Conservation (phyloP, 2,329 filamentous ascomycete genomes). For the Epichloe elymi region DNA sequence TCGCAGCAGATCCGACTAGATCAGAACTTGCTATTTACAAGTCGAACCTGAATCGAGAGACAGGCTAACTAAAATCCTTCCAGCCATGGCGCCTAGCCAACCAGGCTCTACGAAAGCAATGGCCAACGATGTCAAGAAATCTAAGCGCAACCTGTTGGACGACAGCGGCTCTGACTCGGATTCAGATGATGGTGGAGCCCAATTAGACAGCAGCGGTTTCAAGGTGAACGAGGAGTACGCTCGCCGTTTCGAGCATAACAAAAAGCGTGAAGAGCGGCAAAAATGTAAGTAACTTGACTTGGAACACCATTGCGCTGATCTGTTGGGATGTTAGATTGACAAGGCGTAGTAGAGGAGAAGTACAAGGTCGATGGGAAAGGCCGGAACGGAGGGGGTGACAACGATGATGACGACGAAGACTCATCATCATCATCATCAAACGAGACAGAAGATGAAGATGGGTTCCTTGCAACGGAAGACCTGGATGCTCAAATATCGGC, state of each 20-base stretch:
- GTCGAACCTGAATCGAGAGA: neutral
- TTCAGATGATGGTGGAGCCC: slow-evolving; percentile 30
- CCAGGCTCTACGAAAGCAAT: neutral
- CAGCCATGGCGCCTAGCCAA: slow-evolving; percentile 7
- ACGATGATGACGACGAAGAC: slow-evolving; percentile 30
- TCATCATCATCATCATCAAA: slow-evolving; percentile 54
- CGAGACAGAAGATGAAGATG: slow-evolving; percentile 83
- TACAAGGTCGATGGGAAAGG: slow-evolving; percentile 38
- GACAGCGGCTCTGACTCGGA: slow-evolving; percentile 41
- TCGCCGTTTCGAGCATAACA: slow-evolving; percentile 86
- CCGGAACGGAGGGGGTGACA: slow-evolving; percentile 10
- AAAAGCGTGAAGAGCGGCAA: slow-evolving; percentile 82
- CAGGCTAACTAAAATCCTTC: neutral
- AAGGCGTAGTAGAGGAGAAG: slow-evolving; percentile 68
- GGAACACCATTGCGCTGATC: neutral
- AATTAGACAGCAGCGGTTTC: slow-evolving; percentile 36
- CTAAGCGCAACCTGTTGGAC: slow-evolving; percentile 40
- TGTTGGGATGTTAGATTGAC: slow-evolving; percentile 5
- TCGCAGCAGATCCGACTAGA: neutral
- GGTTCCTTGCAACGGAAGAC: slow-evolving; percentile 70
- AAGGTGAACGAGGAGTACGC: slow-evolving; percentile 89
- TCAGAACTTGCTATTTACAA: neutral
- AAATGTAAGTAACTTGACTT: slow-evolving; percentile 35
- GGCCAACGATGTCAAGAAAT: slow-evolving; percentile 17
- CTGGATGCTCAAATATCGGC: slow-evolving; percentile 80